phyloP scores from a whole-genome alignment of 108 stramenopile species.

The Hondaea fermentalgiana region DNA sequence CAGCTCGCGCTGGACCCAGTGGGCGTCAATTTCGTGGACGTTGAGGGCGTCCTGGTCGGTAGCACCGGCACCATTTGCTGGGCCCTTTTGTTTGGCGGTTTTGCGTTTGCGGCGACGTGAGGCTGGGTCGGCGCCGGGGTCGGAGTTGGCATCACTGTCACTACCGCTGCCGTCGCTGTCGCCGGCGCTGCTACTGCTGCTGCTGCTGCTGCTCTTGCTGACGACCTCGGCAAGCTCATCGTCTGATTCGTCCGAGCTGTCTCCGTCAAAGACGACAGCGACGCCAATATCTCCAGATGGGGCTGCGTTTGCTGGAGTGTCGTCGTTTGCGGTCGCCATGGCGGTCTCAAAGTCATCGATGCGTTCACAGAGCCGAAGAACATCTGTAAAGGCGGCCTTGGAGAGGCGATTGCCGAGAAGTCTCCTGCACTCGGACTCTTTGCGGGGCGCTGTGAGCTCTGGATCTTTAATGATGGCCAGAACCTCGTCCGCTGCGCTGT shows the following conservation, averaged over 20 bases:
- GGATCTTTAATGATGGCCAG: conserved; percentile 69
- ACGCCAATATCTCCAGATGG: conserved; percentile 79
- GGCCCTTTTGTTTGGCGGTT: background rate
- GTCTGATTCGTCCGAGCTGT: conserved; percentile 52
- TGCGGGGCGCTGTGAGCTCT: conserved; percentile 61
- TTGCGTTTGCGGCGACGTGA: background rate
- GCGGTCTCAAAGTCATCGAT: conserved; percentile 34
- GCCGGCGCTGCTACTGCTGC: conserved; percentile 43
- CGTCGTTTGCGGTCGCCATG: conserved; percentile 63
- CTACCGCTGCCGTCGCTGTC: conserved; percentile 57
- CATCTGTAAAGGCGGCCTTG: conserved; percentile 58
- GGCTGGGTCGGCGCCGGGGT: background rate
- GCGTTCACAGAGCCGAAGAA: conserved; percentile 64
- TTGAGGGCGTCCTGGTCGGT: conserved; percentile 32
- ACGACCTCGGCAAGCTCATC: conserved; percentile 21
- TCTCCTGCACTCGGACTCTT: conserved; percentile 61
- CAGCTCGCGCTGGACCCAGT: conserved; percentile 81
- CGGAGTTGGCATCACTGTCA: conserved; percentile 33
- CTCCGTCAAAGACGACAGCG: conserved; percentile 88
- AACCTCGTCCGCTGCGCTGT: conserved; percentile 84
- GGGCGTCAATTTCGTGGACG: conserved; percentile 91
- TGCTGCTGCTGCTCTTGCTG: conserved; percentile 54
- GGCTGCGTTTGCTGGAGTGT: conserved; percentile 27
- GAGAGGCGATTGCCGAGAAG: conserved; percentile 66
- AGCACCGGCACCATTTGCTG: background rate